A percentile compares a stretch with the other conserved stretches of the same genome.
Conservation (phyloP, 2,329 filamentous ascomycete species). For the Exophiala sp. region DNA sequence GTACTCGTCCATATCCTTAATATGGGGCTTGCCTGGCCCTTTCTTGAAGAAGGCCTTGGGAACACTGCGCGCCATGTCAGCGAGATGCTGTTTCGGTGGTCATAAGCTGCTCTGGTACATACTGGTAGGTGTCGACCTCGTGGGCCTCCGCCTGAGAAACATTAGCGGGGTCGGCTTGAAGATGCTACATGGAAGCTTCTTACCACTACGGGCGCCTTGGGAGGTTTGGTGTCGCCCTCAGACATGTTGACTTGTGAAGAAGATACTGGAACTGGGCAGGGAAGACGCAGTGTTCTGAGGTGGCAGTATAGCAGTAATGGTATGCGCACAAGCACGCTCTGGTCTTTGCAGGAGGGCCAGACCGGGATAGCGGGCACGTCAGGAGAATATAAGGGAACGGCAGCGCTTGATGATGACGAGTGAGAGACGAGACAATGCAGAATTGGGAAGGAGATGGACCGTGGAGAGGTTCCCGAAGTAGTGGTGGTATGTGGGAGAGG, state of each 20-base stretch:
- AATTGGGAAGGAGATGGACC: too few relatives aligned
- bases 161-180: constrained; percentile 8
- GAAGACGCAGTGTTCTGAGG: background rate
- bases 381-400: too few relatives aligned
- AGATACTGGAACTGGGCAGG: background rate
- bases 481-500: background rate
- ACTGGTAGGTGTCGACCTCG: constrained; percentile 49
- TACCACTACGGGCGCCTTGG: constrained; percentile 40
- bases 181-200: constrained; percentile 20
- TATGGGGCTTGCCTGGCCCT: constrained; percentile 59
- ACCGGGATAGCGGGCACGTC: too few relatives aligned
- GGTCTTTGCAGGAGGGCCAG: too few relatives aligned
- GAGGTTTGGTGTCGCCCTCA: constrained; percentile 34
- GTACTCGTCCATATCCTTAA: constrained; percentile 60
- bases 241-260: constrained; percentile 32
- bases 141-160: constrained; percentile 41
- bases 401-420: too few relatives aligned
- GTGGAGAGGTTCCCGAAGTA: too few relatives aligned
- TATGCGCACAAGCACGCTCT: too few relatives aligned
- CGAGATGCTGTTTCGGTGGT: background rate
- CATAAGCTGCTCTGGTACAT: background rate
- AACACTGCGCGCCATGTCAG: constrained; percentile 36
- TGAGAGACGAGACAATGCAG: too few relatives aligned
- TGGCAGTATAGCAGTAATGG: background rate
- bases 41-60: constrained; percentile 57